A percentile compares a stretch with the other conserved stretches of the same genome.
phyloP scores from a whole-genome alignment of 768 basidiomycete genomes.

The Pleurotus sapidus region DNA sequence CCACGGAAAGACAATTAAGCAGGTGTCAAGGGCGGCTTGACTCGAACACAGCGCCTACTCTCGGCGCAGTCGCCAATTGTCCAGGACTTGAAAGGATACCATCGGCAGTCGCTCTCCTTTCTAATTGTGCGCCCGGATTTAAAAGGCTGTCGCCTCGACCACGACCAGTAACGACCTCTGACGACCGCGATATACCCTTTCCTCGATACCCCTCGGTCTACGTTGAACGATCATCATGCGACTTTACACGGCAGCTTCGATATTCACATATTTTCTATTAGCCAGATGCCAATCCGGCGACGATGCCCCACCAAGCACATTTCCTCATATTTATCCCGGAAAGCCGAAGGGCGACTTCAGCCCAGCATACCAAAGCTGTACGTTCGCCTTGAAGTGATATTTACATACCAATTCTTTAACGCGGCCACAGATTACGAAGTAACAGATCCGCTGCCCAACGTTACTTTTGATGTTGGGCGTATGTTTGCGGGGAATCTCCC shows the following conservation, averaged over 20 bases:
- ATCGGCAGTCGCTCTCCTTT: background rate
- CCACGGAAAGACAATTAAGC: background rate
- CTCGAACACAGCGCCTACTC: background rate
- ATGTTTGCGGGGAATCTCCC: slow-evolving; percentile 65
- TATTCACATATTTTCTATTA: slow-evolving; percentile 19
- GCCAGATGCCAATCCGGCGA: background rate
- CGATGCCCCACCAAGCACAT: slow-evolving; percentile 36
- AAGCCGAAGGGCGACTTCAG: slow-evolving; percentile 46
- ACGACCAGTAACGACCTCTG: background rate
- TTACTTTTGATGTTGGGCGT: slow-evolving; percentile 51
- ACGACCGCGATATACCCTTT: slow-evolving; percentile 7
- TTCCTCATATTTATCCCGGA: slow-evolving; percentile 46
- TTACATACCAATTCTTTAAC: background rate
- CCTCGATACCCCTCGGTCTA: slow-evolving; percentile 2
- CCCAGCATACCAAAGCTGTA: slow-evolving; percentile 63
- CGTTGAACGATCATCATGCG: slow-evolving; percentile 22
- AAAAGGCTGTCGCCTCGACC: background rate
- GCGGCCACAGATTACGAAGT: slow-evolving; percentile 54
- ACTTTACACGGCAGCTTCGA: slow-evolving; percentile 20
- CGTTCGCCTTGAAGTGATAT: slow-evolving; percentile 13
- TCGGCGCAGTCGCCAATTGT: background rate
- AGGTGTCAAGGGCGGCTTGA: background rate
- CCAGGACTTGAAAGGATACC: background rate
- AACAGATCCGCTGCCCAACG: slow-evolving; percentile 51
- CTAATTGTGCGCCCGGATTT: background rate